These are phyloP conservation scores for Xeromyces bisporus DNA, from an alignment of 495 filamentous ascomycete species.

Conservation along the genomic window DNA sequence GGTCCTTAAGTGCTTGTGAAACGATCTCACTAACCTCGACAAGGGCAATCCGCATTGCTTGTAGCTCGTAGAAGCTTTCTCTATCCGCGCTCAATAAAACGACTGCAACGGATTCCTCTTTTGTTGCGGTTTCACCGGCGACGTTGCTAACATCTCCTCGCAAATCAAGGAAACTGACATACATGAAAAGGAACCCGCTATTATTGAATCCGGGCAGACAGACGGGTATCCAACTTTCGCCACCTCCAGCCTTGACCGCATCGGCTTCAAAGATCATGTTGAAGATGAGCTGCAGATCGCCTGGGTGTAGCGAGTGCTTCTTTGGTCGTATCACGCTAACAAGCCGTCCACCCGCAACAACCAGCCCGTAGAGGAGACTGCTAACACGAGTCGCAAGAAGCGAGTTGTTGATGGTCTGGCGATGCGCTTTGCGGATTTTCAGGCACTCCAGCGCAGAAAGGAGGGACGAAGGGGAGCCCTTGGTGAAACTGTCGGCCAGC, in stretches of 20 bases:
- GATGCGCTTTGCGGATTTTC: constrained; percentile 69
- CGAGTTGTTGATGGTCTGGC: constrained; percentile 69
- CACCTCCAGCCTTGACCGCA: constrained; percentile 71
- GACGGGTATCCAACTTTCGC: constrained; percentile 94
- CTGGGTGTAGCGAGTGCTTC: constrained; percentile 88
- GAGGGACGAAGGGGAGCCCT: constrained; percentile 74
- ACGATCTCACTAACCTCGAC: constrained; percentile 33
- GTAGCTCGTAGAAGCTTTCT: constrained; percentile 80
- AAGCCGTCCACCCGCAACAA: constrained; percentile 84
- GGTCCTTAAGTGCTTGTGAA: constrained; percentile 1
- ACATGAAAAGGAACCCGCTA: constrained; percentile 96
- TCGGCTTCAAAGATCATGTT: constrained; percentile 98
- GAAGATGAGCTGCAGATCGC: constrained; percentile 91
- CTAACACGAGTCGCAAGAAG: constrained; percentile 59
- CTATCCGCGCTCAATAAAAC: constrained; percentile 85
- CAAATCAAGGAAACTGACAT: constrained; percentile 72
- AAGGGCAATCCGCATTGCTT: constrained; percentile 67
- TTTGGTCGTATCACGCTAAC: constrained; percentile 89
- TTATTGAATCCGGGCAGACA: constrained; percentile 97
- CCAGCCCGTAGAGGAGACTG: constrained; percentile 76
- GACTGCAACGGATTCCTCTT: constrained; percentile 69
- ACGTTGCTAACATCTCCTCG: constrained; percentile 15
- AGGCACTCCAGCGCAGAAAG: constrained; percentile 85
- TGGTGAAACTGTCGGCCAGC: constrained; percentile 84
- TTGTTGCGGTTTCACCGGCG: constrained; percentile 21